Conservation (phyloP, 306 rosid species). For the Rosa rugosa region DNA sequence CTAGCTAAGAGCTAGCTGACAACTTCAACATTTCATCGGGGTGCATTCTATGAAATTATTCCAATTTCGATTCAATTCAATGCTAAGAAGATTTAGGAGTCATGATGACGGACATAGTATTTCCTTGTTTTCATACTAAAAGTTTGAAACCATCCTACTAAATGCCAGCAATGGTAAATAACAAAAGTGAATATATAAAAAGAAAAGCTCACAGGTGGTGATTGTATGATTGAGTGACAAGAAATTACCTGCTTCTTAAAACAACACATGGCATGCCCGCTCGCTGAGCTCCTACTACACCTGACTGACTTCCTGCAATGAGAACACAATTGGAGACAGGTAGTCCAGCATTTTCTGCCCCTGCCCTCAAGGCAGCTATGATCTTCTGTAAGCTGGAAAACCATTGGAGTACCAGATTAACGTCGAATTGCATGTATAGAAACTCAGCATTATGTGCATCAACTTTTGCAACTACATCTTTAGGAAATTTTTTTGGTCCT, state of each 20-base stretch:
- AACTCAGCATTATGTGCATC: not conserved
- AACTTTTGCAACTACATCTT: not conserved
- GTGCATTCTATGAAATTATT: not conserved
- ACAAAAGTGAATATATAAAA: not conserved
- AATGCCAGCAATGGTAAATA: not conserved
- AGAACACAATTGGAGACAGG: slow-evolving; percentile 73
- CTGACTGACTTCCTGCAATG: slow-evolving; percentile 85
- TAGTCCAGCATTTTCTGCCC: slow-evolving; percentile 74
- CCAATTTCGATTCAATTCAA: not conserved
- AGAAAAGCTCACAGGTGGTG: not conserved
- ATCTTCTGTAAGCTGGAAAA: slow-evolving; percentile 67
- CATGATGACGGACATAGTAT: not conserved
- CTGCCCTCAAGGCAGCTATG: slow-evolving; percentile 77
- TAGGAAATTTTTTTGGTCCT: too few species aligned
- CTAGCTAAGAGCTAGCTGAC: not conserved
- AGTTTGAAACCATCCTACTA: not conserved
- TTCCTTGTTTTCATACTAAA: not conserved
- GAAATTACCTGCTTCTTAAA: slow-evolving; percentile 77
- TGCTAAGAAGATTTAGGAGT: too few species aligned
- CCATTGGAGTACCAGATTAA: slow-evolving; percentile 3
- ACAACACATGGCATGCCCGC: slow-evolving; percentile 88
- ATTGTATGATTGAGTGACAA: not conserved
- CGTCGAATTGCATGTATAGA: not conserved
- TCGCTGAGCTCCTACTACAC: slow-evolving; percentile 70
- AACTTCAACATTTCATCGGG: not conserved